These are phyloP conservation scores for Keithomyces neogunnii DNA, from an alignment of 2,329 filamentous ascomycete species.

Conservation along the genomic window DNA sequence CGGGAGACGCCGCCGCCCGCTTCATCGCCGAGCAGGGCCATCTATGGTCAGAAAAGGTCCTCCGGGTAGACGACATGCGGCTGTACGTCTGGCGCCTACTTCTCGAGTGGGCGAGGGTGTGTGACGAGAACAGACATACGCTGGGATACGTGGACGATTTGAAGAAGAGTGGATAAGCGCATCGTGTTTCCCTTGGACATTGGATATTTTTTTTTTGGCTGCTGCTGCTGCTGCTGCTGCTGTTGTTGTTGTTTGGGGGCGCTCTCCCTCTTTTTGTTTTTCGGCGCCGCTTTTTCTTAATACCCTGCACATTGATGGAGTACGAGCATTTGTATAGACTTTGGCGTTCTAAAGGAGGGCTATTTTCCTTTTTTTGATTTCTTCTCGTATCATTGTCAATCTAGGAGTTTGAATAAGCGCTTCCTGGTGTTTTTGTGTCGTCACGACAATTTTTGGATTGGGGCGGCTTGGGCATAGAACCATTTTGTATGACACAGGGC, in stretches of 20 bases:
- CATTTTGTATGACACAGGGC: neutral
- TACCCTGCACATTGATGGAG: neutral
- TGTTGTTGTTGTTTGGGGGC: too few species aligned
- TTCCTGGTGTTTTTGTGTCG: too few species aligned
- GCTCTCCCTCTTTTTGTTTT: neutral
- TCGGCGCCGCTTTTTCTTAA: neutral
- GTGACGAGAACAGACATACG: slow-evolving; percentile 33
- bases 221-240: too few species aligned
- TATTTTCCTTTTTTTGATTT: too few species aligned
- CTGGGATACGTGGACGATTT: slow-evolving; percentile 38
- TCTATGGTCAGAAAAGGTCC: slow-evolving; percentile 52
- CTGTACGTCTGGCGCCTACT: slow-evolving; percentile 56
- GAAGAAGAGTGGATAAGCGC: slow-evolving; percentile 3
- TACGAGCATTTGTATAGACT: neutral
- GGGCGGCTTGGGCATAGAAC: neutral
- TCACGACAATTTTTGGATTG: too few species aligned
- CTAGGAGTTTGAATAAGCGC: too few species aligned
- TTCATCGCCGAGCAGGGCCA: slow-evolving; percentile 52
- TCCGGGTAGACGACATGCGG: slow-evolving; percentile 57
- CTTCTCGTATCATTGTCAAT: too few species aligned
- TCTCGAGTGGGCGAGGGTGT: slow-evolving; percentile 47
- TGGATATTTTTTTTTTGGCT: too few species aligned
- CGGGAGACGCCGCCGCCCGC: slow-evolving; percentile 46
- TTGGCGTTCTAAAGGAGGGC: too few species aligned
- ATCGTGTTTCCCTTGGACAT: neutral